Evolutionary conservation across 352 stramenopile genomes (phyloP).

Genomic region (Globisporangium spinosum): DNA sequence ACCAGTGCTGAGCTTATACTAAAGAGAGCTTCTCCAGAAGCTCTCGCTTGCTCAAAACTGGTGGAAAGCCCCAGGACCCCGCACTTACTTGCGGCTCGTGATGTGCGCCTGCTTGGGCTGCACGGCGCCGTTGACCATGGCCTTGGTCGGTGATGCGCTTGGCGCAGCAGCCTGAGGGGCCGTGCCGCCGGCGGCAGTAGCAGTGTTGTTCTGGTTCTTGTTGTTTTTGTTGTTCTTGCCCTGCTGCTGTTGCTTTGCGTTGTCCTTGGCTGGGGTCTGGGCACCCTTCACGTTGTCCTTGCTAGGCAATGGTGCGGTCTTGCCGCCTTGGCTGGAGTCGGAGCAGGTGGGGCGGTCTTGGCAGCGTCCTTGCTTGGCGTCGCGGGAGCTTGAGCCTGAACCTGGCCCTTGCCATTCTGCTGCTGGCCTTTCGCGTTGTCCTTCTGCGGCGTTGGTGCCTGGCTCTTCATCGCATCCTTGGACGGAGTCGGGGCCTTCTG

Average conservation of each 20-base stretch:
- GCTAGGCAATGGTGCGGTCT: neutral
- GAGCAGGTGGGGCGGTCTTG: neutral
- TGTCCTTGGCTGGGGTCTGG: neutral
- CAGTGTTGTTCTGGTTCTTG: neutral
- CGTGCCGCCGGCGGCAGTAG: too few relatives aligned
- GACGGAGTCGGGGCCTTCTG: constrained; percentile 6
- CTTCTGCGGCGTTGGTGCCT: neutral
- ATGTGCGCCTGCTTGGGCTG: constrained; percentile 4
- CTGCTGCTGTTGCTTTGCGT: neutral
- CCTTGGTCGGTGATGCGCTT: neutral
- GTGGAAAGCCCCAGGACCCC: too few relatives aligned
- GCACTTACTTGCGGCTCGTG: constrained; percentile 2
- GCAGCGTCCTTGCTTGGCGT: neutral
- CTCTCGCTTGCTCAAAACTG: too few relatives aligned
- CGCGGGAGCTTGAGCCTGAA: neutral
- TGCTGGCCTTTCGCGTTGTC: constrained; percentile 1
- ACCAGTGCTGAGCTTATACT: too few relatives aligned
- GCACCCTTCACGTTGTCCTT: neutral
- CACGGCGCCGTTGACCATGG: neutral
- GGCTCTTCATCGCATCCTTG: constrained; percentile 9
- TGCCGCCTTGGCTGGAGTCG: neutral
- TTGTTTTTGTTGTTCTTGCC: constrained; percentile 6
- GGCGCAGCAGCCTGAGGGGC: neutral
- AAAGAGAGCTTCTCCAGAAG: too few relatives aligned
- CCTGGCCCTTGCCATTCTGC: constrained; percentile 5